phyloP scores from a whole-genome alignment of 306 rosid genomes.

The Quercus wislizeni region DNA sequence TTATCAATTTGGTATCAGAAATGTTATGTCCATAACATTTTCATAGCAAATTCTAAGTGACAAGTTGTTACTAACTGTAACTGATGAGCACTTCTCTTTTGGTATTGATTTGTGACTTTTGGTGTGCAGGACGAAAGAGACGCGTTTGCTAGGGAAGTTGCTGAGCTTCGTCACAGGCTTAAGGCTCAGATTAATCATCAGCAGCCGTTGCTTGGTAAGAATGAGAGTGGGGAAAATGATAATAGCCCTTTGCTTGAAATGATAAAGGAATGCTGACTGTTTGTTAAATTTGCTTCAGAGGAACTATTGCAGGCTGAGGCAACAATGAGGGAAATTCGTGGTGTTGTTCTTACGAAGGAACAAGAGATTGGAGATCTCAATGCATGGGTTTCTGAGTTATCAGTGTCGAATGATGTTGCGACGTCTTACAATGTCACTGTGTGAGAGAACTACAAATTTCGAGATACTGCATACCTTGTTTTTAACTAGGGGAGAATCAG shows the following conservation, averaged over 20 bases:
- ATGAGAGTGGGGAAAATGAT: conserved; percentile 26
- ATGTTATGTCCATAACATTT: no score
- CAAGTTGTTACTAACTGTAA: no score
- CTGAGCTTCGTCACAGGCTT: conserved; percentile 50
- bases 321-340: conserved; percentile 39
- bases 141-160: conserved; percentile 41
- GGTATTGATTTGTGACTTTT: not conserved
- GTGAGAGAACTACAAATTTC: no score
- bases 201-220: conserved; percentile 11
- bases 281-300: conserved; percentile 44
- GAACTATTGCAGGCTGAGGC: conserved; percentile 39
- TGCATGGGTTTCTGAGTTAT: conserved; percentile 47
- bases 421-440: not conserved
- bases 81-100: not conserved
- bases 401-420: conserved; percentile 30
- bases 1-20: not conserved
- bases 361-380: conserved; percentile 68
- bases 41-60: no score
- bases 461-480: no score
- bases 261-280: conserved; percentile 54
- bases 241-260: conserved; percentile 37
- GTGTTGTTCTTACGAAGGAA: conserved; percentile 49
- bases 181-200: conserved; percentile 42
- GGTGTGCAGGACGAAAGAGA: conserved; percentile 58
- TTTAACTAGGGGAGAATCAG: no score